Evolutionary conservation across 345 rosid genomes (phyloP).

Genomic region (Arabis hirsuta): DNA sequence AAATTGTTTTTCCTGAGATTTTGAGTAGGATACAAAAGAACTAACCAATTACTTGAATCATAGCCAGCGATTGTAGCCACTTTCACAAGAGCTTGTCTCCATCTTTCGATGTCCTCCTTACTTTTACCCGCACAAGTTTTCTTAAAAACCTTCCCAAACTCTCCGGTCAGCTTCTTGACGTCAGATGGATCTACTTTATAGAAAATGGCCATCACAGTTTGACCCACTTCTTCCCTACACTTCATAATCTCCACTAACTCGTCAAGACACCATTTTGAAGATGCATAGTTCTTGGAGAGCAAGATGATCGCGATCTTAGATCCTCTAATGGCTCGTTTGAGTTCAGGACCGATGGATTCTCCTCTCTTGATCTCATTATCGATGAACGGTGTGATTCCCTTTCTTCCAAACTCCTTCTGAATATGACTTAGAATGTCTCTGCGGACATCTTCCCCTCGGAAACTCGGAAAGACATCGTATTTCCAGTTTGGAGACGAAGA

Average conservation of each 20-base stretch:
- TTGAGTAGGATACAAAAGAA: no score
- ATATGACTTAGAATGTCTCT: not conserved
- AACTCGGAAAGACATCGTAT: slow-evolving; percentile 6
- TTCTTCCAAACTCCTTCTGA: not conserved
- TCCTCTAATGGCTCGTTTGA: no score
- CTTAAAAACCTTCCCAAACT: not conserved
- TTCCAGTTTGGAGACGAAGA: not conserved
- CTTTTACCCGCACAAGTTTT: not conserved
- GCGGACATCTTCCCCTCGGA: slow-evolving; percentile 6
- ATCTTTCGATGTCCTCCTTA: no score
- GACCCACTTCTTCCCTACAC: not conserved
- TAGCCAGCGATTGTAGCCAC: no score
- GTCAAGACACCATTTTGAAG: slow-evolving; percentile 20
- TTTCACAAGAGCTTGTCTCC: slow-evolving; percentile 9
- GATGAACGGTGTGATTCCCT: not conserved
- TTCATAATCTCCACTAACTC: slow-evolving; percentile 14
- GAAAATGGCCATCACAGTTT: slow-evolving; percentile 21
- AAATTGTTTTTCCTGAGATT: no score
- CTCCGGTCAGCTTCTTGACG: slow-evolving; percentile 8
- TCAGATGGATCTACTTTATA: slow-evolving; percentile 3
- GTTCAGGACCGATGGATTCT: slow-evolving; percentile 5
- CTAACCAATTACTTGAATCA: slow-evolving; percentile 13
- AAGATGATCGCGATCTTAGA: not conserved
- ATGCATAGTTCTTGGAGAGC: slow-evolving; percentile 16
- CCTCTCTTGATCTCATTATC: slow-evolving; percentile 36